Base-by-base conservation (phyloP, 108 stramenopile species). In the Fragilaria radians region DNA sequence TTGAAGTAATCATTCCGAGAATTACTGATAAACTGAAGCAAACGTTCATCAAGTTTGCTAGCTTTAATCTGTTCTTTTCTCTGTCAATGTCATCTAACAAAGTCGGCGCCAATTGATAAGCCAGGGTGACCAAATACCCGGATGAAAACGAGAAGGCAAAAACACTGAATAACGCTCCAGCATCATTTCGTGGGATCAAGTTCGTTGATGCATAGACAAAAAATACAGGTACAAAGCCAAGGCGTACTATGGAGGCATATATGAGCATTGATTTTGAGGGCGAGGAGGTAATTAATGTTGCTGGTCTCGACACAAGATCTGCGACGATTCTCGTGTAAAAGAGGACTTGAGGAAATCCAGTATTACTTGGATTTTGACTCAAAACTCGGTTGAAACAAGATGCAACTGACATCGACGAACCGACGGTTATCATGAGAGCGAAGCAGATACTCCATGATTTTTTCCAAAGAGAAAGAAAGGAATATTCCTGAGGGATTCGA, bases 311-410 rank as follows among this genome's bases (percentile, higher is more conserved):
- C 0, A 70, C 0, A 1, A 78, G 61, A 45, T 78, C 77, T 18
- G 19, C 29, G 2, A 59, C 49, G 45, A 78, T 57, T 11, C 77
- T 47, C 0, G 48, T 57, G 32, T 78, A 78, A 47, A 78, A 78
- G 24, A 78, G 57, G 5, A 70, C 28, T 24, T 66, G 65, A 28
- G 77, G 68, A 23, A 78, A 47, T 3, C 31, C 17, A 1, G 21
- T 14, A 29, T 52, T 47, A 9, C 17, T 45, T 33, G 68, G 55
- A 54, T 72, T 50, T 11, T 66, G 48, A 14, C 63, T 74, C 32
- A 62, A 46, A 18, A 78, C 72, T 28, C 60, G 36, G 7, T 64
- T 78, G 52, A 78, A 71, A 68, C 72, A 78, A 0, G 72, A 73
- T 9, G 61, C 77, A 23, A 78, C 77, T 9, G 66, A 42, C 57